Conservation (phyloP, 176 grass and related monocot genomes). For the Rhynchospora tenuis region DNA sequence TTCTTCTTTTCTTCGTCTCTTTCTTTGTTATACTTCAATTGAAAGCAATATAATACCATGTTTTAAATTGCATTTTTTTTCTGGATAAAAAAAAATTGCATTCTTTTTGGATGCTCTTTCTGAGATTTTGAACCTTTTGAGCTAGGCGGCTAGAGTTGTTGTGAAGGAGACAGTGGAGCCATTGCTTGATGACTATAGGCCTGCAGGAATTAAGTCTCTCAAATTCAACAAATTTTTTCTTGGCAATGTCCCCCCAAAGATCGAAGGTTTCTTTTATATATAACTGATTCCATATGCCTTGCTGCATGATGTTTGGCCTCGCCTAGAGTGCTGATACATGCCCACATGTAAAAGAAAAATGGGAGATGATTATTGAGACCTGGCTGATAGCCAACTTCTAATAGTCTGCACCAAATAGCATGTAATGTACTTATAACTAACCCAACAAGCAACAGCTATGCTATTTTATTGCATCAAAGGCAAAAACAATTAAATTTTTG, state of each 20-base stretch:
- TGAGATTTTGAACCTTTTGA: slow-evolving; percentile 22
- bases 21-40: slow-evolving; percentile 22
- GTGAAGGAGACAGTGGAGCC: slow-evolving; percentile 87
- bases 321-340: not conserved
- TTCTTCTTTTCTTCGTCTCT: not conserved
- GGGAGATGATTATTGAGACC: not conserved
- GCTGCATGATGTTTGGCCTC: not conserved
- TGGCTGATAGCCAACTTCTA: not conserved
- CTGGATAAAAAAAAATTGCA: not conserved
- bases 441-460: not conserved
- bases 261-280: slow-evolving; percentile 67
- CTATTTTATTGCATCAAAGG: not conserved
- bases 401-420: not conserved
- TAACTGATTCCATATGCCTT: not conserved
- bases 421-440: not conserved
- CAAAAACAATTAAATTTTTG: not conserved
- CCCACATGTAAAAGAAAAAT: not conserved
- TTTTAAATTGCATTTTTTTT: slow-evolving; percentile 25
- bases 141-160: slow-evolving; percentile 65
- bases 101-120: slow-evolving; percentile 23
- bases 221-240: slow-evolving; percentile 98
- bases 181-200: slow-evolving; percentile 89
- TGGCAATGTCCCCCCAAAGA: slow-evolving; percentile 88
- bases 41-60: not conserved
- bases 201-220: slow-evolving; percentile 89